Evolutionary conservation across 2,329 filamentous ascomycete species (phyloP).

Genomic region (Daldinia eschscholtzii): DNA sequence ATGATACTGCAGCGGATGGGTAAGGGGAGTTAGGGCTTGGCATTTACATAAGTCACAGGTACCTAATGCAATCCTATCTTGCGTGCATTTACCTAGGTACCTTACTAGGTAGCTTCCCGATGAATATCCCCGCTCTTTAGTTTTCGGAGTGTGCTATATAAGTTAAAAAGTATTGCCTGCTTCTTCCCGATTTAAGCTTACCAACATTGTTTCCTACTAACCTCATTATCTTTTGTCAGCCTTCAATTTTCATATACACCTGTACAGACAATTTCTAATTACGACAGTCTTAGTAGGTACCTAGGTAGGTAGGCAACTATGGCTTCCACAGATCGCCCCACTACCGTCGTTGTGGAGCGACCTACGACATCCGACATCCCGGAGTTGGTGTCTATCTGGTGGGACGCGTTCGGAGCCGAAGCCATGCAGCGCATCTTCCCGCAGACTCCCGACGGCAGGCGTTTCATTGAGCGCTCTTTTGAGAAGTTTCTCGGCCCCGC

Average conservation of each 20-base stretch:
- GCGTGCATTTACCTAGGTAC: no score
- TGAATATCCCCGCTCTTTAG: conserved; percentile 2
- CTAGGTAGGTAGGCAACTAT: no score
- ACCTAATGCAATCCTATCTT: neutral
- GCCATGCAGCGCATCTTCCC: conserved; percentile 31
- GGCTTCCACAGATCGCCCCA: neutral
- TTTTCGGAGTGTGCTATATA: neutral
- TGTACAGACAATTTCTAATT: neutral
- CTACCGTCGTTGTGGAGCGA: conserved; percentile 19
- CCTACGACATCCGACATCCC: conserved; percentile 31
- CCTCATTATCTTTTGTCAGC: neutral
- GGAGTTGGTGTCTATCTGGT: conserved; percentile 29
- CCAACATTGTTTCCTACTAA: neutral
- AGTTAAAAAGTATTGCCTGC: neutral
- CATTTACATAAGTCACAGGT: neutral
- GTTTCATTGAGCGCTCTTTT: conserved; percentile 34
- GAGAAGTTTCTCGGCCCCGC: conserved; percentile 4
- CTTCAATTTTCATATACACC: no score
- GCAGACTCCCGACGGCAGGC: conserved; percentile 24
- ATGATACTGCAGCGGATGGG: no score
- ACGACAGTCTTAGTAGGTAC: no score
- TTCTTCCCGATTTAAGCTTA: neutral
- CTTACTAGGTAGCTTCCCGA: no score
- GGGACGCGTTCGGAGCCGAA: conserved; percentile 25
- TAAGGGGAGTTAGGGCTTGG: no score